phyloP scores from a whole-genome alignment of 805 yeast species.

The Ogataea trehaloabstinens region DNA sequence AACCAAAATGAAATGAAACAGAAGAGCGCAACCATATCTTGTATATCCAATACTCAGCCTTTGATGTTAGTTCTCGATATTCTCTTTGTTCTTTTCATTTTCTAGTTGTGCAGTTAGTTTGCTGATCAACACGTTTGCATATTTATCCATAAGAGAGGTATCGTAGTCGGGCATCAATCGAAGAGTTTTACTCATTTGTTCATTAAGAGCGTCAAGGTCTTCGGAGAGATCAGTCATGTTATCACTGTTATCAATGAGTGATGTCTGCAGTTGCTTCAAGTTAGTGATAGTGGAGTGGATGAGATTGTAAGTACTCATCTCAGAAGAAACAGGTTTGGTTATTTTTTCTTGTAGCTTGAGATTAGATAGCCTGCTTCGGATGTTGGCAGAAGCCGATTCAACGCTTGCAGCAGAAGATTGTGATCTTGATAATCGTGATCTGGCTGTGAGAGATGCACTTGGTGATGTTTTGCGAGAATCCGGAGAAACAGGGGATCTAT shows the following conservation, averaged over 20 bases:
- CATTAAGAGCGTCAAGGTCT: slow-evolving; percentile 5
- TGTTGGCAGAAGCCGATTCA: slow-evolving; percentile 8
- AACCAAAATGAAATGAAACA: slow-evolving; percentile 2
- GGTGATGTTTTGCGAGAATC: slow-evolving; percentile 10
- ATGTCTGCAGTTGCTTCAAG: slow-evolving; percentile 11
- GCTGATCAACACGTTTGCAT: slow-evolving; percentile 10
- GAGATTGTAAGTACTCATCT: slow-evolving; percentile 1
- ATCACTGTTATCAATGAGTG: slow-evolving; percentile 6
- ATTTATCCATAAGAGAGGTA: slow-evolving; percentile 13
- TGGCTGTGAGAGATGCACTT: slow-evolving; percentile 5
- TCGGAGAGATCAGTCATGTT: neutral
- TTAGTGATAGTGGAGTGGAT: slow-evolving; percentile 5
- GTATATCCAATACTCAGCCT: neutral
- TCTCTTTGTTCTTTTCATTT: slow-evolving; percentile 14
- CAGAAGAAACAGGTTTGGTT: neutral
- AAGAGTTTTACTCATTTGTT: slow-evolving; percentile 15
- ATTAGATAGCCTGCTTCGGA: slow-evolving; percentile 13
- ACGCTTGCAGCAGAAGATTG: slow-evolving; percentile 7
- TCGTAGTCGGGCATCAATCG: slow-evolving; percentile 21
- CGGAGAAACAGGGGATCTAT: slow-evolving; percentile 10
- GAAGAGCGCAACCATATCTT: slow-evolving; percentile 4
- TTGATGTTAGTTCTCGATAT: slow-evolving; percentile 8
- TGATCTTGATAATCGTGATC: slow-evolving; percentile 13
- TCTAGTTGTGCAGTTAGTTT: slow-evolving; percentile 7
- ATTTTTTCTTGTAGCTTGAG: slow-evolving; percentile 8